Base-by-base conservation (phyloP, 805 yeast genomes). In the Wickerhamiella siamensis region DNA sequence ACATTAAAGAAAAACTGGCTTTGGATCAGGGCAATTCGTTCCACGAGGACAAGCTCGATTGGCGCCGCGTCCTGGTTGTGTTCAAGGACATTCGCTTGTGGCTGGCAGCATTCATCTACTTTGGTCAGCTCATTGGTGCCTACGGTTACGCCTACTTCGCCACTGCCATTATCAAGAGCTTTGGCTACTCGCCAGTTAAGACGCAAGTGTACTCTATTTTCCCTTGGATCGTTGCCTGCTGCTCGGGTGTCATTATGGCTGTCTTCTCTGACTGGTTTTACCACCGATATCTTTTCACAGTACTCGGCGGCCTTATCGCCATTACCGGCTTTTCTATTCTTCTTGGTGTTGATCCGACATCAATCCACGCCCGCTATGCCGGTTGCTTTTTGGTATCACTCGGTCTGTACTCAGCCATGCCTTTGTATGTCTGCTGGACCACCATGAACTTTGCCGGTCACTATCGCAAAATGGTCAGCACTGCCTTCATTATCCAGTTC, bases 141-240 rank as follows among this genome's bases (percentile, higher is more conserved):
- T 79, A 79, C 51, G 79, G 83, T 31, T 78, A 77, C 52, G 86
- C 86, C n/a, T 78, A 72, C 58, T 79, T 79, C 56, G 77, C 84
- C 18, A 75, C 83, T 33, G 65, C 79, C 27, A 79, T 79, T 54
- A 75, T 79, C 54, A 64, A 63, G 40, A 59, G 69, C 33, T 64
- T 79, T 62, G 79, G 80, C 17, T 69, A 77, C 64, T 69, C 83
- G 2, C 77, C 83, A 2, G 79, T 75, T 51, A 65, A 71, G 43
- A 88, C 93, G 6, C 84, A 84, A 58, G 71, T 79, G 42, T 78
- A 78, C 62, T 79, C 94, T 0, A 82, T 84, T 38, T 86, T 83
- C 50, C 93, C 94, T 16, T 84, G 93, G 87, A 66, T 82, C 33
- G 62, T 69, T 21, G 82, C 94, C 0, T 79, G 83, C 53, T 84